Percentiles rank a stretch among this genome's conserved stretches.
phyloP scores from a whole-genome alignment of 2,329 filamentous ascomycete genomes.

The Neopestalotiopsis clavispora region DNA sequence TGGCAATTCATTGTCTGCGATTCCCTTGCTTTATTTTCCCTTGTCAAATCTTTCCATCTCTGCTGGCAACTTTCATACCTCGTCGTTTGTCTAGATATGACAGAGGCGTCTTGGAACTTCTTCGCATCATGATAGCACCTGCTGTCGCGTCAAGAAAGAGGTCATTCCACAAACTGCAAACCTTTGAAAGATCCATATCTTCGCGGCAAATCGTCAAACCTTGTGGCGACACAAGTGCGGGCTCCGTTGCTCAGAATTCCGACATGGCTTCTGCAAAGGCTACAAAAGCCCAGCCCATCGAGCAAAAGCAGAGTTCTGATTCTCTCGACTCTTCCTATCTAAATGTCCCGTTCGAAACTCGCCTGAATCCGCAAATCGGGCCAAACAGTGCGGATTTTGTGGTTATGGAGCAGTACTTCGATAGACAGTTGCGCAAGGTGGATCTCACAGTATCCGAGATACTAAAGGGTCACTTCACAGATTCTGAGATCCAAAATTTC shows the following conservation, averaged over 20 bases:
- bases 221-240: background rate
- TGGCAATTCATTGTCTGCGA: background rate
- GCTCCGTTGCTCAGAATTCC: background rate
- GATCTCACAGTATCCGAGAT: slow-evolving; percentile 34
- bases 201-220: background rate
- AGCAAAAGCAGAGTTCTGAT: background rate
- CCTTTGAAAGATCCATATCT: background rate
- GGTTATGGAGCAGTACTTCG: slow-evolving; percentile 34
- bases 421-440: slow-evolving; percentile 27
- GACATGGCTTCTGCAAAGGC: background rate
- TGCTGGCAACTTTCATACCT: background rate
- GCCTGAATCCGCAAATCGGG: slow-evolving; percentile 26
- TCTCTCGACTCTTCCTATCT: slow-evolving; percentile 14
- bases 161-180: slow-evolving; percentile 2
- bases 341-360: slow-evolving; percentile 27
- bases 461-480: slow-evolving; percentile 39
- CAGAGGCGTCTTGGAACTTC: background rate
- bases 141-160: slow-evolving; percentile 15
- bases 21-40: background rate
- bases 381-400: slow-evolving; percentile 25
- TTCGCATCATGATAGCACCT: slow-evolving; percentile 8
- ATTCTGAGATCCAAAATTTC: slow-evolving; percentile 39
- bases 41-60: background rate
- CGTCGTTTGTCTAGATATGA: background rate
- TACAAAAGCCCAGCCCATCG: background rate